Evolutionary conservation across 2,329 filamentous ascomycete species (phyloP), one percentile per base, ranked within the genome.

Genomic region (Helminthosporium solani): DNA sequence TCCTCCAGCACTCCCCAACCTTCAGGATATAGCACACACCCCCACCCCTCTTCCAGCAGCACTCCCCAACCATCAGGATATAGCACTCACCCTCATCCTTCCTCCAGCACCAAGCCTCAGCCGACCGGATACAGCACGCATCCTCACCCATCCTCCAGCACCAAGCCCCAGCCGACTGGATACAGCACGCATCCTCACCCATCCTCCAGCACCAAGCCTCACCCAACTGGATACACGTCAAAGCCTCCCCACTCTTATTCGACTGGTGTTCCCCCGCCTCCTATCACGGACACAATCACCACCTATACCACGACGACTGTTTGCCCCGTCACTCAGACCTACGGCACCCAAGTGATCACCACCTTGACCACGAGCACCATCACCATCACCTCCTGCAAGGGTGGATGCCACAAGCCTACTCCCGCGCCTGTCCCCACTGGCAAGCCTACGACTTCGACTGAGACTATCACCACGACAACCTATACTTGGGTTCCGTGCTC

Each of bases 401-500:
- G 52, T 7, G 67, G 67, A 15, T 72, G 70, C 59, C 47, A 59
- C 28, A 52, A 51, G 34, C 51, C 36, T 25, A 53, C 1, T 48
- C 44, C 63, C 25, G 44, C 49, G 1, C 40, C 56, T 15, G 46
- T 45, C 5, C 14, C 25, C 15, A 23, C 33, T 14, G 30, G 11
- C 41, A 21, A 2, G 27, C 31, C 15, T 38, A 36, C 47, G 33
- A 52, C 49, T 33, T 42, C 50, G 31, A 64, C 65, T 7, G 61
- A 61, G 31, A 67, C 63, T 14, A 57, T 67, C 20, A 70, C 66
- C 11, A 61, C 44, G 3, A 65, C 60, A n/a, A 57, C 62, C 38
- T 68, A 66, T 37, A 55, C 55, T 3, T 73, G 66, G 52, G 63
- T 72, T 12, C 70, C 70, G 28, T 66, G 61, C 60, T 68, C 63